A percentile compares a stretch with the other conserved stretches of the same genome.
phyloP scores from a whole-genome alignment of 148 eudicot species.

The Chenopodium berlandieri region DNA sequence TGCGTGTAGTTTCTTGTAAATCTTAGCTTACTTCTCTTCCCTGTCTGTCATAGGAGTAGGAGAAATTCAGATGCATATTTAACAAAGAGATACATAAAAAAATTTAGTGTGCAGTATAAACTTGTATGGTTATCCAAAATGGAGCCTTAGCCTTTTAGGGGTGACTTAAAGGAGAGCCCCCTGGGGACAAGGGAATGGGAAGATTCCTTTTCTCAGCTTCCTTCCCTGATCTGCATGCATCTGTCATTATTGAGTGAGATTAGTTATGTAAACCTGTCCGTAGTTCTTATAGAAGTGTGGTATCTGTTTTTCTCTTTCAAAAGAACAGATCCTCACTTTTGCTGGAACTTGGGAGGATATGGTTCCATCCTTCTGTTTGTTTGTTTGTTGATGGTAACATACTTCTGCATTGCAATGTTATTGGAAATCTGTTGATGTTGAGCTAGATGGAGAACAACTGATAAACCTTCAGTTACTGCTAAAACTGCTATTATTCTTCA shows the following conservation, averaged over 20 bases:
- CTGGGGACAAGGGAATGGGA: neutral
- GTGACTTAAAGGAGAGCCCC: neutral
- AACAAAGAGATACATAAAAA: too few relatives aligned
- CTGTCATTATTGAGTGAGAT: neutral
- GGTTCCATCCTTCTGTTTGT: neutral
- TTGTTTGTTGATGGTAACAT: too few relatives aligned
- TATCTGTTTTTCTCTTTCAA: neutral
- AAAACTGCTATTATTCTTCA: too few relatives aligned
- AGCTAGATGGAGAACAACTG: too few relatives aligned
- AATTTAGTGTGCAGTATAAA: neutral
- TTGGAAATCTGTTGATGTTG: too few relatives aligned
- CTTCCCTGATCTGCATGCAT: neutral
- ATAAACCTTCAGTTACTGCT: too few relatives aligned
- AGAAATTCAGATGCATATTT: neutral
- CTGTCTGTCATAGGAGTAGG: neutral
- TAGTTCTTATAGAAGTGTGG: neutral
- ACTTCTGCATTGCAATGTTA: neutral
- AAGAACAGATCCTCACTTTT: neutral
- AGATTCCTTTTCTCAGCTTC: neutral
- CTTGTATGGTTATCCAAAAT: neutral
- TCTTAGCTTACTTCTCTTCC: neutral
- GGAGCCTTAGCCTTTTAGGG: neutral
- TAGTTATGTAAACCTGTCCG: neutral
- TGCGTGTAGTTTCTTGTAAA: neutral
- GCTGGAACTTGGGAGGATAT: neutral